These are phyloP conservation scores for Penstemon barbatus DNA, from an alignment of 257 asterid species.

Conservation along the genomic window DNA sequence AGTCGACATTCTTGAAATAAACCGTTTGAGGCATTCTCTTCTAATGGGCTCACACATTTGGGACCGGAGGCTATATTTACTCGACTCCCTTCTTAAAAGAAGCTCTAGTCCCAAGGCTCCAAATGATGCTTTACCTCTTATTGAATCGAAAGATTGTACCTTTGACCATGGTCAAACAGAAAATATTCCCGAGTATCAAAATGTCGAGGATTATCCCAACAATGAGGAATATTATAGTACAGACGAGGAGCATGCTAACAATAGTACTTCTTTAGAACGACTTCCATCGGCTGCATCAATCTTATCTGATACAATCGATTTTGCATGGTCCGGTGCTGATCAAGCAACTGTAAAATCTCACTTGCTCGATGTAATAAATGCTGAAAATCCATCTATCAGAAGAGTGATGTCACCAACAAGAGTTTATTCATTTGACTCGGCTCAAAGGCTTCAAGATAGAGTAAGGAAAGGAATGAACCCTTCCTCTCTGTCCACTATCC, in stretches of 20 bases:
- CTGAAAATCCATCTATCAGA: slow-evolving; percentile 41
- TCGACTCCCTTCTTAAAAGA: slow-evolving; percentile 58
- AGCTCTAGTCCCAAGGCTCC: slow-evolving; percentile 43
- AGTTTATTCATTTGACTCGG: slow-evolving; percentile 88
- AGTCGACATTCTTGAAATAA: slow-evolving; percentile 74
- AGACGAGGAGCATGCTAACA: slow-evolving; percentile 31
- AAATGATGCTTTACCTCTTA: slow-evolving; percentile 30
- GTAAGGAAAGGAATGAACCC: slow-evolving; percentile 66
- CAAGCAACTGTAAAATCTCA: slow-evolving; percentile 37
- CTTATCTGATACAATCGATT: slow-evolving; percentile 87
- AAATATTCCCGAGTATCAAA: slow-evolving; percentile 34
- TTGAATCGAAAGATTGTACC: slow-evolving; percentile 33
- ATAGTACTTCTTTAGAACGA: slow-evolving; percentile 45
- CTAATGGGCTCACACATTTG: slow-evolving; percentile 63
- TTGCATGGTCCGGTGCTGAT: slow-evolving; percentile 88
- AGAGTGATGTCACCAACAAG: slow-evolving; percentile 55
- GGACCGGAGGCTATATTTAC: slow-evolving; percentile 60
- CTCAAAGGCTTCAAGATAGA: slow-evolving; percentile 73
- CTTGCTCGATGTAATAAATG: slow-evolving; percentile 28
- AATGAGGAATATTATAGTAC: not conserved
- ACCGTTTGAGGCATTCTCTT: slow-evolving; percentile 73
- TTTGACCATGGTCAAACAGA: slow-evolving; percentile 41
- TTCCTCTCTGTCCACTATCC: slow-evolving; percentile 52
- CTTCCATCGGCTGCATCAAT: slow-evolving; percentile 68
- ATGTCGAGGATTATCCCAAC: slow-evolving; percentile 28